These are phyloP conservation scores for Lichina pygmaea DNA, from an alignment of 495 filamentous ascomycete genomes.

Conservation along the genomic window DNA sequence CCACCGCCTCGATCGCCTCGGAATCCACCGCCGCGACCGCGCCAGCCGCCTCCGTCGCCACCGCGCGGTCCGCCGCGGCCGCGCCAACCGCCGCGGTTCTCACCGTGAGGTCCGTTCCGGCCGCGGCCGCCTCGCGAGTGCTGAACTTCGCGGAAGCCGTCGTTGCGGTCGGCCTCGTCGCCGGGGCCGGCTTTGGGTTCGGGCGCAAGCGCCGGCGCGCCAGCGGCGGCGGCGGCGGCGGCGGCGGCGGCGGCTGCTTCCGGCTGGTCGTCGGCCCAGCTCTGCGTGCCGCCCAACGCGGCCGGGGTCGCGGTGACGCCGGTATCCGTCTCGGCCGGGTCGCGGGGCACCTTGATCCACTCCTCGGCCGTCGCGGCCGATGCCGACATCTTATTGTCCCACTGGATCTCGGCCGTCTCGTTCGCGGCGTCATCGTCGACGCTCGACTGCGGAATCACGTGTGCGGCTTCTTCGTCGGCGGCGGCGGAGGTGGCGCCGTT, in stretches of 20 bases:
- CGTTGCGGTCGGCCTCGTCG: conserved; percentile 12
- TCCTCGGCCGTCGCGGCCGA: conserved; percentile 33
- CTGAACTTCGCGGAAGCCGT: conserved; percentile 48
- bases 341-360: conserved; percentile 54
- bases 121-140: conserved; percentile 11
- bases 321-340: conserved; percentile 49
- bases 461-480: conserved; percentile 17
- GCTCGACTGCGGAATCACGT: conserved; percentile 27
- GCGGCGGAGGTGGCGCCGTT: conserved; percentile 14
- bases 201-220: conserved; percentile 4
- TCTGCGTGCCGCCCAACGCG: conserved; percentile 15
- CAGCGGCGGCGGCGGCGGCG: conserved; percentile 11
- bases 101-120: conserved; percentile 7
- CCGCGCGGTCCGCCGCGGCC: conserved; percentile 5
- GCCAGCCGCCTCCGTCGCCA: conserved; percentile 16
- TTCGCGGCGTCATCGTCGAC: conserved; percentile 37
- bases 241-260: conserved; percentile 8
- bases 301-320: conserved; percentile 29
- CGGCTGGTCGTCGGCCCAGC: conserved; percentile 43
- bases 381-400: conserved; percentile 25
- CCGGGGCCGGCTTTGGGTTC: conserved; percentile 11
- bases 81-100: conserved; percentile 5
- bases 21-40: conserved; percentile 22
- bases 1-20: conserved; percentile 18
- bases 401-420: conserved; percentile 36